Evolutionary conservation across 805 yeast species (phyloP), one percentile per base, ranked within the genome.

Genomic region (Isabelozyma pseudorhagii): DNA sequence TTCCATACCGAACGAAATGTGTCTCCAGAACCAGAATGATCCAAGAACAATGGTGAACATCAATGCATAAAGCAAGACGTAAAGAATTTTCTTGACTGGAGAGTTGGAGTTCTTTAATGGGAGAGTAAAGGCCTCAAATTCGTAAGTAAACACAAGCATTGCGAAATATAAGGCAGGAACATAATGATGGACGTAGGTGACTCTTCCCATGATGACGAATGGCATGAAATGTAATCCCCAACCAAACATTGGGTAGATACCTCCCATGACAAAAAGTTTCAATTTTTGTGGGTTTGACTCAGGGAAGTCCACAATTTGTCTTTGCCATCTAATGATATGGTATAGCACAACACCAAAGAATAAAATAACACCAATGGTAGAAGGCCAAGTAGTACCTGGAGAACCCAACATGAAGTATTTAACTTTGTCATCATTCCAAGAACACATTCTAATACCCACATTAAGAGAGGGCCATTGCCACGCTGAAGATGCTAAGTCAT

Each of bases 91-190:
- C 45, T 51, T 44, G 28, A 31, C 40, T 7, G 53, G 50, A 38
- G 49, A 51, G 31, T 43, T 51, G 27, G 58, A 57, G 7, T 48
- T 54, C 41, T 51, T 56, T 49, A 68, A 64, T 36, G 63, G 62
- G 31, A 39, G 45, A 18, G 78, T 70, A 58, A 71, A 67, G 8
- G 56, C 52, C 61, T 85, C 89, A 44, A 85, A 69, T 55, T 80
- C 71, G 67, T 82, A 87, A 49, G 81, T 82, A 57, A 83, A 77
- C 29, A 89, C 85, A 55, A 92, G 73, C 75, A 91, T 85, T 46
- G 98, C 98, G 74, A 93, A 93, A 71, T 88, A 93, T 54, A 92
- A 78, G 1, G 98, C 97, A 11, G 99, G 99, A 57, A 91, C 81
- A 69, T 93, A 93, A 68, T 93, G 99, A 71, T 93, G 99, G 34